Evolutionary conservation across 352 stramenopile genomes (phyloP).

Genomic region (Phytophthora sp.): DNA sequence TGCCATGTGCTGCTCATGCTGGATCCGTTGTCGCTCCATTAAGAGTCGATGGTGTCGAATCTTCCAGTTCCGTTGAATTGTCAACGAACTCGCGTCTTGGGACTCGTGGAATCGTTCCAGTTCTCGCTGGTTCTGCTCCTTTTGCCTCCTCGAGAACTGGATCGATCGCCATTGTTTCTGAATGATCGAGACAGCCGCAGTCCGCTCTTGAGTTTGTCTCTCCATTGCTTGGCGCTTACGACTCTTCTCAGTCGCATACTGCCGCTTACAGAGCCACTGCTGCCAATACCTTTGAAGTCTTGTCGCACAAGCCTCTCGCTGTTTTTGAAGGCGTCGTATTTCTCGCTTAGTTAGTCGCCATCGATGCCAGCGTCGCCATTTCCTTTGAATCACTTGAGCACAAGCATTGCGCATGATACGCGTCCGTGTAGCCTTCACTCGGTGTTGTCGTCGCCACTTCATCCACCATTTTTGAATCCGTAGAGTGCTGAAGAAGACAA

Average conservation of each 20-base stretch:
- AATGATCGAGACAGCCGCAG: slow-evolving; percentile 2
- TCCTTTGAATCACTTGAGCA: slow-evolving; percentile 27
- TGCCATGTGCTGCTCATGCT: slow-evolving; percentile 32
- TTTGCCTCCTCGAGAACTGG: not conserved
- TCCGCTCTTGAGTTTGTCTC: slow-evolving; percentile 1
- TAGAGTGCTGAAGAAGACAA: slow-evolving; percentile 6
- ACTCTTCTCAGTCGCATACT: slow-evolving; percentile 8
- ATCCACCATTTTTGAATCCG: slow-evolving; percentile 35
- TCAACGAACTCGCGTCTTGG: slow-evolving; percentile 26
- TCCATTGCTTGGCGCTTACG: slow-evolving; percentile 4
- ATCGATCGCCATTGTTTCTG: slow-evolving; percentile 18
- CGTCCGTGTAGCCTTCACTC: slow-evolving; percentile 17
- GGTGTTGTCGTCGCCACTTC: slow-evolving; percentile 12
- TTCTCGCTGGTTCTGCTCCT: not conserved
- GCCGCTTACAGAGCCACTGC: not conserved
- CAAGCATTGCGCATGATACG: slow-evolving; percentile 19
- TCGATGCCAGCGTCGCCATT: slow-evolving; percentile 21
- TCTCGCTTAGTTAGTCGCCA: slow-evolving; percentile 12
- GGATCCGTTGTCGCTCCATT: slow-evolving; percentile 28
- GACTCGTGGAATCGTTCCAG: slow-evolving; percentile 15
- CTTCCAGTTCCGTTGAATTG: slow-evolving; percentile 31
- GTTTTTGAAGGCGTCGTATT: slow-evolving; percentile 9
- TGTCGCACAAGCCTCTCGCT: slow-evolving; percentile 15
- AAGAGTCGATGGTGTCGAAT: slow-evolving; percentile 22
- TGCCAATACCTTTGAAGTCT: slow-evolving; percentile 28